Base-by-base conservation (phyloP, 768 basidiomycete genomes). In the Fomitopsis pulvina region DNA sequence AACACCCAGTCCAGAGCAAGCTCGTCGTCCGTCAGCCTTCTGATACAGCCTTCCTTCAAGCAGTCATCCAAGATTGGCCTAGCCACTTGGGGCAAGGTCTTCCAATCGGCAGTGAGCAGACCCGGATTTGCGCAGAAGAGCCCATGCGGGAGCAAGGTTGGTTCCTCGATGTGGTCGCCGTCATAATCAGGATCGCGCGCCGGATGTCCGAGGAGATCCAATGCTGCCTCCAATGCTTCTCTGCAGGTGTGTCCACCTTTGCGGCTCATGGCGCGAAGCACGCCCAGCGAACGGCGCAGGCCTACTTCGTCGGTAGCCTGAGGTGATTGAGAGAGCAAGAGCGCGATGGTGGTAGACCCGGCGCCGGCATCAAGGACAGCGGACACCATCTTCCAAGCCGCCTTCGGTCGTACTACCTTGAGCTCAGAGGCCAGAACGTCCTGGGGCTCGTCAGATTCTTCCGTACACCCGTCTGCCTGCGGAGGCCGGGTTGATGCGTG, bases 91-190 rank as follows among this genome's bases (percentile, higher is more conserved):
- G 74, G 67, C 25, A 87, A 63, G 14, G 63, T 64, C 44, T 63
- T 68, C 62, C 71, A 82, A 1, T 83, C 81, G 2, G 69, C 68
- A 1, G 74, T 74, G 12, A 86, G 64, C 41, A 85, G 57, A 2
- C 80, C 80, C 12, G 81, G 77, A 39, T 68, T 68, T 0, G 79
- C 73, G 3, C 78, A 78, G 61, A 85, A 82, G 16, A 87, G 60
- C 0, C 71, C 71, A 14, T 59, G 62, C 0, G 82, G 76, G 1
- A 87, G 63, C 2, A 85, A 62, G 34, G 70, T 76, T 52, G 66
- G 68, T 47, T 63, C 56, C 18, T 73, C 34, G 4, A 37, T 16
- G 7, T 12, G 5, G 14, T 37, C 34, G 5, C 14, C 34, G 14
- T 5, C 5, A 16, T 12, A 37, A 14, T 37, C 4, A 8, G 30